Evolutionary conservation across 2,329 filamentous ascomycete species (phyloP).

Genomic region (Pseudogymnoascus sp.): DNA sequence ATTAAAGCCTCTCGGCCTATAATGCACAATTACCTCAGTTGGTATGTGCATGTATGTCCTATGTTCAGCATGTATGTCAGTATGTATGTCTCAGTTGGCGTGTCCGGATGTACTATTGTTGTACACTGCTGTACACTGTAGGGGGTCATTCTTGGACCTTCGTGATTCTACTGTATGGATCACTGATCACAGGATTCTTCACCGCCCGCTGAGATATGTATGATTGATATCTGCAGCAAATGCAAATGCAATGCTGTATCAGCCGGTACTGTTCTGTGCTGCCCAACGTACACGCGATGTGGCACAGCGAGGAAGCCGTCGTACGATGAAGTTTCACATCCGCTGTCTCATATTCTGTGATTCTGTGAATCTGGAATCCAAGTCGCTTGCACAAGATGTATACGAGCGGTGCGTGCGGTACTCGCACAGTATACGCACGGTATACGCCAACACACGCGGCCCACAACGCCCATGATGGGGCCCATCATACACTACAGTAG

Average conservation of each 20-base stretch:
- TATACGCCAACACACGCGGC: background rate
- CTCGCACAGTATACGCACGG: background rate
- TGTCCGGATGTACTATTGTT: background rate
- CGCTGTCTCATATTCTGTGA: background rate
- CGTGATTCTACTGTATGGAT: background rate
- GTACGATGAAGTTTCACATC: background rate
- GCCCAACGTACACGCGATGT: background rate
- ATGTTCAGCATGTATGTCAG: background rate
- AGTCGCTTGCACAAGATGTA: background rate
- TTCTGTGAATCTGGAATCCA: constrained; percentile 1
- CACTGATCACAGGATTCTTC: background rate
- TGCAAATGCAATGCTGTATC: background rate
- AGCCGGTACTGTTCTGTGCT: background rate
- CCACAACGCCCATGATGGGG: constrained; percentile 1
- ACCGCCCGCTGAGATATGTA: background rate
- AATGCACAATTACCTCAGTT: constrained; percentile 2
- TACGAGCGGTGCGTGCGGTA: background rate
- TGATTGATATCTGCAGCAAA: background rate
- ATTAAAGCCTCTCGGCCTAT: background rate
- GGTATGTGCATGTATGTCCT: background rate
- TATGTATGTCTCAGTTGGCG: constrained; percentile 5
- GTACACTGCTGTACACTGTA: background rate
- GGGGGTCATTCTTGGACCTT: background rate
- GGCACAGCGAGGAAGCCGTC: background rate
- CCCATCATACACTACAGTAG: background rate